A percentile compares a stretch with the other conserved stretches of the same genome.
These are phyloP conservation scores for Monosporozyma yasuniensis DNA, from an alignment of 805 yeast genomes.

Conservation along the genomic window DNA sequence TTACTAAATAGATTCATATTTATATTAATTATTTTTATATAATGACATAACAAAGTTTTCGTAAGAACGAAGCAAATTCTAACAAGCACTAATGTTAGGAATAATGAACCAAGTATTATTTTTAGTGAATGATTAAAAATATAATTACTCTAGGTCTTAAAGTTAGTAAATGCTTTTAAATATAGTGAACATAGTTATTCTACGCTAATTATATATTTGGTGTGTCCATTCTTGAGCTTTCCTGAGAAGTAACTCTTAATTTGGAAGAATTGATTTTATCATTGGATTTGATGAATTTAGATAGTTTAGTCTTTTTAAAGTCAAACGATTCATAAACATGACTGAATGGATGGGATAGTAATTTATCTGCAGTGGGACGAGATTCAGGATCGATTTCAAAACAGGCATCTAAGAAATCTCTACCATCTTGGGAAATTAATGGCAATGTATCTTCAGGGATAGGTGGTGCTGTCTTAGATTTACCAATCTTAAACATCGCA, in stretches of 20 bases:
- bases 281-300: slow-evolving; percentile 41
- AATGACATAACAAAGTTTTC: not conserved
- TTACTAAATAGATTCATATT: not conserved
- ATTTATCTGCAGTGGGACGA: slow-evolving; percentile 76
- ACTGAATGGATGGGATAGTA: slow-evolving; percentile 50
- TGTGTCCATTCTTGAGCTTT: not conserved
- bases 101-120: too few relatives aligned
- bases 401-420: slow-evolving; percentile 64
- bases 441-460: slow-evolving; percentile 81
- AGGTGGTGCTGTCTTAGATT: slow-evolving; percentile 85
- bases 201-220: not conserved
- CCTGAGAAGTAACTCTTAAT: slow-evolving; percentile 16
- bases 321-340: slow-evolving; percentile 34
- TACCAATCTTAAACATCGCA: slow-evolving; percentile 85
- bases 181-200: not conserved
- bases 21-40: not conserved
- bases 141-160: too few relatives aligned
- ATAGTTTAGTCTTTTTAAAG: slow-evolving; percentile 47
- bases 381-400: slow-evolving; percentile 69
- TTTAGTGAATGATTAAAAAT: too few relatives aligned
- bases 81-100: too few relatives aligned
- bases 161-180: not conserved
- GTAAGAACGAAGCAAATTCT: too few relatives aligned
- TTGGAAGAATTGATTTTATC: slow-evolving; percentile 30
- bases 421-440: slow-evolving; percentile 54